phyloP scores from a whole-genome alignment of 139 green algal genomes.

The Haematococcus lacustris region DNA sequence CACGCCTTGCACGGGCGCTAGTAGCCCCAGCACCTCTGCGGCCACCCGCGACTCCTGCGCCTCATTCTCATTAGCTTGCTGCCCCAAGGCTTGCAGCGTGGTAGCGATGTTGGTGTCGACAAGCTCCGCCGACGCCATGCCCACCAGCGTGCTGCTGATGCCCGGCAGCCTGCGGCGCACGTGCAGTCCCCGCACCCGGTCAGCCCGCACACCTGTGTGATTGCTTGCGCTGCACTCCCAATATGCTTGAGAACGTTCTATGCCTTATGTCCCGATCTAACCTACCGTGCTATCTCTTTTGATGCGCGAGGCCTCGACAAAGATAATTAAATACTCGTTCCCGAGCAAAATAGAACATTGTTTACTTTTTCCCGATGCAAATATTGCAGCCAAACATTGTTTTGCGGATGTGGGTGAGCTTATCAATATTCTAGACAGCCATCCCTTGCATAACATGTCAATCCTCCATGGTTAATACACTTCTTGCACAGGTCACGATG shows the following conservation, averaged over 20 bases:
- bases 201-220: not conserved
- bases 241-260: not conserved
- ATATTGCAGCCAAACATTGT: too few species aligned
- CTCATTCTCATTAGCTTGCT: slow-evolving; percentile 9
- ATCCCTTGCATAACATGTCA: too few species aligned
- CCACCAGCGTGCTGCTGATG: slow-evolving; percentile 73
- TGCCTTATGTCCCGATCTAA: not conserved
- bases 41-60: slow-evolving; percentile 16
- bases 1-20: slow-evolving; percentile 52
- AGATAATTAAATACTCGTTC: not conserved
- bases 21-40: slow-evolving; percentile 40
- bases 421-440: too few species aligned
- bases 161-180: slow-evolving; percentile 32
- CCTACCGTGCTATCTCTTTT: not conserved
- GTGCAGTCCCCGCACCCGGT: not conserved
- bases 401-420: too few species aligned
- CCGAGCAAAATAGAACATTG: not conserved
- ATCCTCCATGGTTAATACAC: too few species aligned
- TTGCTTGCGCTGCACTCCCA: not conserved
- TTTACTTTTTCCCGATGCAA: too few species aligned
- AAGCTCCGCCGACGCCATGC: slow-evolving; percentile 57
- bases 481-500: too few species aligned
- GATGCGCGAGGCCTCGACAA: too few species aligned
- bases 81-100: slow-evolving; percentile 42
- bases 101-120: slow-evolving; percentile 60